Base-by-base conservation (phyloP, 2,329 filamentous ascomycete genomes). In the Gnomoniopsis sp. region DNA sequence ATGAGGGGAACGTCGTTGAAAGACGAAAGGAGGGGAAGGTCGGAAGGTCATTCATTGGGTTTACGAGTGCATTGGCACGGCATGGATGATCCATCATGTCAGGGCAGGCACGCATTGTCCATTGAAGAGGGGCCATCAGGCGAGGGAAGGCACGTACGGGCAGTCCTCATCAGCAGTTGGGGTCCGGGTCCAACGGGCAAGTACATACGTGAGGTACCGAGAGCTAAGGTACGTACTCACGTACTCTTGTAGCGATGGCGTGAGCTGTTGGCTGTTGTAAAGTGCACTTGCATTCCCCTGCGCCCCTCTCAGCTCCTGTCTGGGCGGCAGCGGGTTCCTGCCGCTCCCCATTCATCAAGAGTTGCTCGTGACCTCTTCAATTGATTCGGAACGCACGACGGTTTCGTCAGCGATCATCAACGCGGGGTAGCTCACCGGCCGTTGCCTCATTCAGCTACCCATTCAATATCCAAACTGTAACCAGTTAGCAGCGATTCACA, bases 51-150 rank as follows among this genome's bases (percentile, higher is more conserved):
- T 54, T 54, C 38, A 21, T 33, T 26, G 52, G 33, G 49, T n/a
- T 21, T 44, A 41, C 44, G 21, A 11, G 19, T 23, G 19, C 44
- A 11, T 23, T 47, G 26, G 26, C 26, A 30, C 26, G 26, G 26
- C 26, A 30, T 30, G 26, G 26, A 30, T 30, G 26, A 8, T 15
- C 44, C 15, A 4, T 44, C 17, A 44, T 44, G 34, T 34, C 33
- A 49, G 34, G 57, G 57, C 57, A 59, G 52, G 57, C 48, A 55
- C 38, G 57, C 57, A 55, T 59, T 59, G 57, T 51, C 49, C 57
- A 56, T 46, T 46, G 48, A 44, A n/a, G 38, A 17, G 34, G 33
- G 34, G 50, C 26, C 8, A 41, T 53, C 55, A 57, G 38, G 55
- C 38, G 36, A 56, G 47, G 47, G 23, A 22, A 26, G 21, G 49